Evolutionary conservation across 176 grass and related monocot species (phyloP), one percentile per base, ranked within the genome.

Genomic region (Thinopyrum elongatum): DNA sequence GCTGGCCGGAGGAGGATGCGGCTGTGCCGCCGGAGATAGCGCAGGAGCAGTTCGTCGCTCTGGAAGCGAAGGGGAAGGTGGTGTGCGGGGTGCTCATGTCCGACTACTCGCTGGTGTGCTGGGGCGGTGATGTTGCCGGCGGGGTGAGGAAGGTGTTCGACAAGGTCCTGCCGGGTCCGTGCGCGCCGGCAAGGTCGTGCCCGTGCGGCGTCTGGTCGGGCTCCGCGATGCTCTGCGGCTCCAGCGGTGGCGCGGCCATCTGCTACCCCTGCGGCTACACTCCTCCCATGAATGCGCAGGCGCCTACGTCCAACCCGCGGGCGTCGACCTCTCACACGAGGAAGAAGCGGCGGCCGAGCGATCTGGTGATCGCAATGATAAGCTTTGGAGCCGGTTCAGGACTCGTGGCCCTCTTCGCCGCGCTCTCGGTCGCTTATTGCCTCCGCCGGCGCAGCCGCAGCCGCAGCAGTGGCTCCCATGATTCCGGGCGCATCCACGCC

Each of bases 41-140:
- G 19, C 15, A 4, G 27, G 31, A 81, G 76, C 93, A 98, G 83
- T 98, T 98, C 39, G 90, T 98, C 1, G 85, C 93, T 3, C 89
- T 98, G 63, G 86, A 95, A 84, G 96, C 90, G 0, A 90, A 58
- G 29, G 88, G 96, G 17, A 74, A 91, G 67, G 82, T 76, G 23
- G 65, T 98, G 11, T 98, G 96, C 41, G 96, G 96, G 28, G 88
- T 95, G 63, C 80, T 95, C 74, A 98, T 90, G 96, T 89, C 82
- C 13, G 85, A 94, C 85, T 98, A 92, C 80, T 82, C 96, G 58
- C 86, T 98, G 31, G 75, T 87, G 57, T 98, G 96, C 85, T 95
- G 96, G 96, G 96, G 96, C 26, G 74, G 41, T 22, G 83, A 80
- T 21, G 81, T 81, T 1, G 57, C 68, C 1, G 25, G 42, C 2